phyloP scores from a whole-genome alignment of 2,329 filamentous ascomycete genomes.

The Diaporthe destruens region DNA sequence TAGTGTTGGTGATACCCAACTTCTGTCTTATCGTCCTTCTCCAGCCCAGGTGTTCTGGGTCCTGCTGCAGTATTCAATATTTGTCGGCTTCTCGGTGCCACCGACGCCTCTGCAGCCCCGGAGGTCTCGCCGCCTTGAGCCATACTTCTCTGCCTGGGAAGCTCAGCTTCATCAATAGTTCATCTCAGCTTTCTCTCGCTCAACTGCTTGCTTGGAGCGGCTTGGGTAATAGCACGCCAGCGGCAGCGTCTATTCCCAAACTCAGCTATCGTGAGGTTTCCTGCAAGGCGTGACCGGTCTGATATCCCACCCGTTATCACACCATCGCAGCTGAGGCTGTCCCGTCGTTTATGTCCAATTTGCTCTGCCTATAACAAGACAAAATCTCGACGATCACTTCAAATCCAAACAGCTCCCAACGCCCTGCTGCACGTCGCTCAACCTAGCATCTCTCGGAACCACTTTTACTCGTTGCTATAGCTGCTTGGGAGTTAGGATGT shows the following conservation, averaged over 20 bases:
- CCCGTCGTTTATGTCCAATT: constrained; percentile 17
- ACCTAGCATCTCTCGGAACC: background rate
- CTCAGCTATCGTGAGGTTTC: constrained; percentile 1
- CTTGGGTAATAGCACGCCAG: constrained; percentile 11
- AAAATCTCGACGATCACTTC: constrained; percentile 12
- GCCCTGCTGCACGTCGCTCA: constrained; percentile 5
- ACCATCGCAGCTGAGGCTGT: constrained; percentile 18
- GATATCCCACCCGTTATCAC: constrained; percentile 26
- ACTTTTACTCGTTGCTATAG: background rate
- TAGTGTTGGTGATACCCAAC: background rate
- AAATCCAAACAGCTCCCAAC: background rate
- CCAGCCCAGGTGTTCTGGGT: constrained; percentile 24
- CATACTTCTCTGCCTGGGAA: background rate
- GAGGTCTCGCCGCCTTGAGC: background rate
- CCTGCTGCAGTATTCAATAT: constrained; percentile 22
- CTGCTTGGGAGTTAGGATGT: constrained; percentile 18
- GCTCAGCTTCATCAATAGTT: constrained; percentile 31
- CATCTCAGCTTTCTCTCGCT: constrained; percentile 15
- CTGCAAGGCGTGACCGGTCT: background rate
- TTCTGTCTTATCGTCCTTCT: constrained; percentile 3
- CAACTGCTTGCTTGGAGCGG: background rate
- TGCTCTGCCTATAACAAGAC: constrained; percentile 12
- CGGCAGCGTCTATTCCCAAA: constrained; percentile 9
- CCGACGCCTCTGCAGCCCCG: constrained; percentile 11
- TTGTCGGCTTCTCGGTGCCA: constrained; percentile 22